A percentile compares a stretch with the other conserved stretches of the same genome.
These are phyloP conservation scores for Trichodelitschia bisporula DNA, from an alignment of 495 filamentous ascomycete genomes.

Conservation along the genomic window DNA sequence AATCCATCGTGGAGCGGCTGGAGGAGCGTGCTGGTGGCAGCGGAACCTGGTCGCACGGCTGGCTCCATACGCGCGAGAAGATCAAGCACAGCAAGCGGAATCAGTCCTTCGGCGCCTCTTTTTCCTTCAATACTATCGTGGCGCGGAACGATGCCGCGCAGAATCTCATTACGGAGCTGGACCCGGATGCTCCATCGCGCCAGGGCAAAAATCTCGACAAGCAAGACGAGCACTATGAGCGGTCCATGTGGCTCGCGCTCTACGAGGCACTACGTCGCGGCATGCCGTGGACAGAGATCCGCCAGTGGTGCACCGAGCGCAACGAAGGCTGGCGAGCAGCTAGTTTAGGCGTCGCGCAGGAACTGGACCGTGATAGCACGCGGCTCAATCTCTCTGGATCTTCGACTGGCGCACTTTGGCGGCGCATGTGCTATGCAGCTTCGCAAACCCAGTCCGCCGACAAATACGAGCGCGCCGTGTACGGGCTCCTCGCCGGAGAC, in stretches of 20 bases:
- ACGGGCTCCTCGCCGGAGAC: conserved; percentile 68
- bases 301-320: conserved; percentile 55
- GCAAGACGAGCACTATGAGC: conserved; percentile 66
- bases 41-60: conserved; percentile 54
- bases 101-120: conserved; percentile 23
- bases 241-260: conserved; percentile 64
- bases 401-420: conserved; percentile 35
- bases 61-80: conserved; percentile 71
- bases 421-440: conserved; percentile 54
- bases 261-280: conserved; percentile 76
- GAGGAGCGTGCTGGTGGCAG: conserved; percentile 33
- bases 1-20: conserved; percentile 45
- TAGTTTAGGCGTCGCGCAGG: conserved; percentile 25
- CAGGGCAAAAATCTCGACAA: conserved; percentile 48
- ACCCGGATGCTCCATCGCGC: conserved; percentile 69
- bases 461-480: conserved; percentile 71
- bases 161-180: conserved; percentile 63
- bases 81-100: conserved; percentile 79
- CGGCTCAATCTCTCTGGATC: conserved; percentile 14
- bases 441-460: conserved; percentile 40
- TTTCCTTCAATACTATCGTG: conserved; percentile 29
- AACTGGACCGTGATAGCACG: conserved; percentile 3
- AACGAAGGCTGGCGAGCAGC: conserved; percentile 70
- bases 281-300: conserved; percentile 39
- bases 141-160: conserved; percentile 32